A percentile compares a stretch with the other conserved stretches of the same genome.
phyloP scores from a whole-genome alignment of 2,329 filamentous ascomycete genomes.

The Aspergillus tamarii region DNA sequence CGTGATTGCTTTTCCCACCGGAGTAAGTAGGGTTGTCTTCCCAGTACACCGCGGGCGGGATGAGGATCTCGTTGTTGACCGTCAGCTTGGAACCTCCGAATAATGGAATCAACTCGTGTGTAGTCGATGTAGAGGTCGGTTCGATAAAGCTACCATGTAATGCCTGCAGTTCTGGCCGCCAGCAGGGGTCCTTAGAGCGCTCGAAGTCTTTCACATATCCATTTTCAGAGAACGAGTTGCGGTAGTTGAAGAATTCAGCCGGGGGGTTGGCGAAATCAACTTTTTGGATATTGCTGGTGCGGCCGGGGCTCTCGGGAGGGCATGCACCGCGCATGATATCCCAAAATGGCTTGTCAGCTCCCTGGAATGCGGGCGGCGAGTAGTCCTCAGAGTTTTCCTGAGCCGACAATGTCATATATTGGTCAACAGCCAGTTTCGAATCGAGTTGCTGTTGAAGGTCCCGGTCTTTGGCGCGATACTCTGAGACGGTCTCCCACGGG shows the following conservation, averaged over 20 bases:
- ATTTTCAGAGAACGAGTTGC: not conserved
- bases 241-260: not conserved
- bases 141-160: conserved; percentile 54
- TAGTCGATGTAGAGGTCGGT: conserved; percentile 48
- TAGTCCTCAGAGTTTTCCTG: not conserved
- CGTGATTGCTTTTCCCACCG: conserved; percentile 44
- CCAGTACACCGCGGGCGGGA: conserved; percentile 56
- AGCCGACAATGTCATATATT: not conserved
- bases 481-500: conserved; percentile 42
- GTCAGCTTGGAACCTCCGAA: conserved; percentile 56
- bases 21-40: conserved; percentile 36
- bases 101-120: conserved; percentile 50
- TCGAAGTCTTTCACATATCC: not conserved
- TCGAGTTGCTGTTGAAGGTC: not conserved
- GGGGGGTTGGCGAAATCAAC: not conserved
- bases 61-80: conserved; percentile 56
- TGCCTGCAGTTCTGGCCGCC: conserved; percentile 48
- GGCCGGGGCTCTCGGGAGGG: not conserved
- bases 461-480: not conserved
- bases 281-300: not conserved
- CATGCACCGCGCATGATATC: not conserved
- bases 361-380: not conserved
- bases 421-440: not conserved
- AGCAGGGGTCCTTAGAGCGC: conserved; percentile 47
- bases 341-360: not conserved